These are phyloP conservation scores for Venturia aucupariae DNA, from an alignment of 2,329 filamentous ascomycete species.

Conservation along the genomic window DNA sequence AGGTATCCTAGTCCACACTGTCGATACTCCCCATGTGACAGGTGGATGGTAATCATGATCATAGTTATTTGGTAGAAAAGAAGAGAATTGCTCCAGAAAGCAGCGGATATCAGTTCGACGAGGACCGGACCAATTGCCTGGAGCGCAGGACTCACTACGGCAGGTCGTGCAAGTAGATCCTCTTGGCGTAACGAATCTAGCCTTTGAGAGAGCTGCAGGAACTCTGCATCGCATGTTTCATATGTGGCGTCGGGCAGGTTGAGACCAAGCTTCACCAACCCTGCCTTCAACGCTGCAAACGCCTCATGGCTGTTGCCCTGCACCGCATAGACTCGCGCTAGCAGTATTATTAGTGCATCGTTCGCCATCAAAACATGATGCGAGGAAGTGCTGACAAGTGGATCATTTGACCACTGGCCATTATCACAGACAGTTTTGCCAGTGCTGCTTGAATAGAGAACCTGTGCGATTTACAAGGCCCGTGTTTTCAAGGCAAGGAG, in stretches of 20 bases:
- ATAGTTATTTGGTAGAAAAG: slow-evolving; percentile 65
- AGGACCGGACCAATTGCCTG: slow-evolving; percentile 60
- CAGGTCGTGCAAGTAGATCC: slow-evolving; percentile 30
- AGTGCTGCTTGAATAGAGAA: not conserved
- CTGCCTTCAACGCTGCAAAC: slow-evolving; percentile 60
- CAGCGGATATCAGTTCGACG: slow-evolving; percentile 58
- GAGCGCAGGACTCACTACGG: slow-evolving; percentile 44
- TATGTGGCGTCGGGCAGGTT: slow-evolving; percentile 57
- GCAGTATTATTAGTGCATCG: not conserved
- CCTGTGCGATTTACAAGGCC: not conserved
- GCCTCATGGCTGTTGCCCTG: slow-evolving; percentile 62
- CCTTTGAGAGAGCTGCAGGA: slow-evolving; percentile 40
- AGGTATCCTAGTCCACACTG: slow-evolving; percentile 62
- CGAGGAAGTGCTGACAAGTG: not conserved
- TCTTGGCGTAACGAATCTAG: slow-evolving; percentile 42
- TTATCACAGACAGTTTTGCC: not conserved
- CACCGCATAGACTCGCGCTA: slow-evolving; percentile 65
- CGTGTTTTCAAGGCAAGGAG: slow-evolving; percentile 41
- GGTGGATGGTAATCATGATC: slow-evolving; percentile 56
- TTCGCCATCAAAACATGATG: not conserved
- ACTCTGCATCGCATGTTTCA: slow-evolving; percentile 69
- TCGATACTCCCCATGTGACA: slow-evolving; percentile 55
- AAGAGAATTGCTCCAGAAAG: slow-evolving; percentile 63
- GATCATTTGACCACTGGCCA: not conserved
- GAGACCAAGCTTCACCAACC: slow-evolving; percentile 60